Evolutionary conservation across 2,329 filamentous ascomycete species (phyloP), one percentile per base, ranked within the genome.

Genomic region (Xylaria sp.): DNA sequence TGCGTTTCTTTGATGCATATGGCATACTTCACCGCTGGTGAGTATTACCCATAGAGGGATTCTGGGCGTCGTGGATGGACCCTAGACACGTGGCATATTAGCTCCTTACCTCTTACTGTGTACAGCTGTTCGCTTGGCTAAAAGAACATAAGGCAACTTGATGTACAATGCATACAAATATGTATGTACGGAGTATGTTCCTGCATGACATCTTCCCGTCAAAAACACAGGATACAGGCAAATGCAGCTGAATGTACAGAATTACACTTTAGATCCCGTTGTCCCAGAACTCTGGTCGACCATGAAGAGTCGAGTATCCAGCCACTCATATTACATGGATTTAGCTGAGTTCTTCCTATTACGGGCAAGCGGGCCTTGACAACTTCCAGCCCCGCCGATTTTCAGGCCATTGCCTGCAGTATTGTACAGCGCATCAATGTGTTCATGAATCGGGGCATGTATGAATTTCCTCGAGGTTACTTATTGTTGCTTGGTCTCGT

Each of bases 261-360:
- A 46, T 46, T 46, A n/a, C 42, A 46, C 40, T 42, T 42, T 17
- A 42, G 40, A 42, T 46, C 42, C 40, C 26, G 23, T 15, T 28
- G 33, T 49, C 23, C 57, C 56, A 13, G n/a, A 13, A 17, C 33
- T 28, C 38, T 49, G 61, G 54, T 64, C 26, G 48, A 51, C n/a
- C 51, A 33, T 17, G 31, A 10, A 54, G 23, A 23, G 9, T 54
- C 6, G 28, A 10, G 53, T 46, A 11, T 42, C 65, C 68, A 65
- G 53, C 68, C 68, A 70, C 68, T 70, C 68, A 66, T 28, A 68
- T 70, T 66, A 70, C 59, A 70, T 53, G 57, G 61, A 65, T 70
- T 46, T 1, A 38, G 61, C 26, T 20, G 20, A 20, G 3, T 17
- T 59, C 48, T 56, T 60, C 68, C 65, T 57, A 68, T 63, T 40